Percentiles rank a stretch among this genome's conserved stretches.
Evolutionary conservation across 345 rosid genomes (phyloP).

Genomic region (Syzygium oleosum): DNA sequence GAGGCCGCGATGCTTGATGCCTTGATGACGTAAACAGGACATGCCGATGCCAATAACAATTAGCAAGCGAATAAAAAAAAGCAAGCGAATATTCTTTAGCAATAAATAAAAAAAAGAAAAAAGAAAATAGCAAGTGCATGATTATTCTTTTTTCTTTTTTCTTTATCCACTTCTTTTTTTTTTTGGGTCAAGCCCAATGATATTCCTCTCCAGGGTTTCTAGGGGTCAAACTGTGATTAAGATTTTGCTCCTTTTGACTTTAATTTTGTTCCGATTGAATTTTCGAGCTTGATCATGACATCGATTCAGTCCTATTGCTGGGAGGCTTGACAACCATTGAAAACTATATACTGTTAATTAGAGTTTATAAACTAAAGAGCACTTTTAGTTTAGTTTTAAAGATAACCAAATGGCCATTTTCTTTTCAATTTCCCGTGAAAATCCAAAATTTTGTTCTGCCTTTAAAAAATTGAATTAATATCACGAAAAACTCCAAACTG

Average conservation of each 20-base stretch:
- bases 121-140: neutral
- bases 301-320: neutral
- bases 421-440: neutral
- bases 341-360: neutral
- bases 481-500: too few relatives aligned
- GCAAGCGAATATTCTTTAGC: neutral
- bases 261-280: neutral
- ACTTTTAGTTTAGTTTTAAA: neutral
- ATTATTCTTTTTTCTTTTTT: rapidly evolving
- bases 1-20: neutral
- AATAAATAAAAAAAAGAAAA: too few relatives aligned
- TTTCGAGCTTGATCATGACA: neutral
- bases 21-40: neutral
- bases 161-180: neutral
- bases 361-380: neutral
- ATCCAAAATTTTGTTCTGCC: neutral
- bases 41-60: neutral
- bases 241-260: neutral
- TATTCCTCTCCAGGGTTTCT: neutral
- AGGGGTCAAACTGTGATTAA: neutral
- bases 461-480: neutral
- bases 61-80: neutral
- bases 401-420: neutral
- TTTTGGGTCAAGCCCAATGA: neutral
- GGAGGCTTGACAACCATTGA: neutral